Evolutionary conservation across 1,284 basidiomycete species (phyloP).

Genomic region (Golubevia pallescens): DNA sequence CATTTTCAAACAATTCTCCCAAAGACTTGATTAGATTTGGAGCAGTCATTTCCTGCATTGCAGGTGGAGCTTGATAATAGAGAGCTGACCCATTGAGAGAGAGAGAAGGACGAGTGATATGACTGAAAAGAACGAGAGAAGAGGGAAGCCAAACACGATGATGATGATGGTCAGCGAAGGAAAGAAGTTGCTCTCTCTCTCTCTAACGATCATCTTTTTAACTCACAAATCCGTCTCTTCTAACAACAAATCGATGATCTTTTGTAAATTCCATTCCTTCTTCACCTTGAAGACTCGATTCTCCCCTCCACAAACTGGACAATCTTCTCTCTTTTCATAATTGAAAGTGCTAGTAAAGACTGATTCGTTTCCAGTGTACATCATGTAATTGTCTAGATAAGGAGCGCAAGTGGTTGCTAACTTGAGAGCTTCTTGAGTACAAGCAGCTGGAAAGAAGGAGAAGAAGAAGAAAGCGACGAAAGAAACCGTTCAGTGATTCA

Average conservation of each 20-base stretch:
- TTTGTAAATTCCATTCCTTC: constrained; percentile 19
- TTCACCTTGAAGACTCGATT: constrained; percentile 20
- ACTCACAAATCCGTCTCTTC: constrained; percentile 47
- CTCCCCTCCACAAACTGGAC: constrained; percentile 96
- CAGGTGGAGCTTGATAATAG: constrained; percentile 91
- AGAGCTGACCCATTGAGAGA: too few relatives aligned
- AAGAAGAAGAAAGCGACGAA: too few relatives aligned
- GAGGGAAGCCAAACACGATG: neutral
- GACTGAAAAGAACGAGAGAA: too few relatives aligned
- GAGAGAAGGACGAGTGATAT: too few relatives aligned
- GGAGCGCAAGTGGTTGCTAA: constrained; percentile 93
- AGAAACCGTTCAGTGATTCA: neutral
- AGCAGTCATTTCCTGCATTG: constrained; percentile 83
- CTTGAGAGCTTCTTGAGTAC: constrained; percentile 99
- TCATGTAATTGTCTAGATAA: constrained; percentile 95
- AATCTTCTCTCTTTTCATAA: constrained; percentile 88
- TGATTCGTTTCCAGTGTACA: constrained; percentile 86
- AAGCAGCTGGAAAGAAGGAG: constrained; percentile 73
- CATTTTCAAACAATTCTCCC: constrained; percentile 76
- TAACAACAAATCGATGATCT: constrained; percentile 34
- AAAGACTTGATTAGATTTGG: constrained; percentile 86
- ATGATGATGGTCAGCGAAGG: too few relatives aligned
- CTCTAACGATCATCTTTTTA: too few relatives aligned
- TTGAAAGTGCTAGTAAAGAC: constrained; percentile 98
- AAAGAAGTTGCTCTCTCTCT: too few relatives aligned